phyloP scores from a whole-genome alignment of 2,329 filamentous ascomycete genomes.

The Sporothrix pallida region DNA sequence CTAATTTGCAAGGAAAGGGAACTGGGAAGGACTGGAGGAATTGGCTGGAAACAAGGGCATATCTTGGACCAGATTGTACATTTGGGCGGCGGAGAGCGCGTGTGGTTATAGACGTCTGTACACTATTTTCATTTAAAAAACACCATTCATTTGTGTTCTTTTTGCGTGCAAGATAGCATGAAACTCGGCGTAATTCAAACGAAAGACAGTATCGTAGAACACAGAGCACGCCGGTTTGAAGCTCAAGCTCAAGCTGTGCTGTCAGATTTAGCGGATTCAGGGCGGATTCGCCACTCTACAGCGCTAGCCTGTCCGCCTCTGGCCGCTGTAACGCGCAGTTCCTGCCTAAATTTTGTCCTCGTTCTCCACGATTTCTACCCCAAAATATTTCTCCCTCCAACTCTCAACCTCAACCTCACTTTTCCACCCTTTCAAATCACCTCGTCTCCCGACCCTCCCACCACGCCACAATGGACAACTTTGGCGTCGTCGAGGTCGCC shows the following conservation, averaged over 20 bases:
- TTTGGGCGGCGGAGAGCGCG: neutral
- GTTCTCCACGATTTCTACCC: neutral
- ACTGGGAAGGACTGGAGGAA: neutral
- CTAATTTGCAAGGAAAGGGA: neutral
- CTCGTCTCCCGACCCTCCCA: neutral
- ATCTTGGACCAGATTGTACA: slow-evolving; percentile 15
- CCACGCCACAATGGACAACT: slow-evolving; percentile 61
- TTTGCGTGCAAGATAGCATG: no score
- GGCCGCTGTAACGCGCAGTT: neutral
- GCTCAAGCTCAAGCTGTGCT: neutral
- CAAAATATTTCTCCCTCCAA: slow-evolving; percentile 15
- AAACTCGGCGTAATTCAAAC: no score
- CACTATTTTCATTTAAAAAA: slow-evolving; percentile 24
- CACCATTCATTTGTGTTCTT: neutral
- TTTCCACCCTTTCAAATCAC: neutral
- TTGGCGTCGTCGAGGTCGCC: slow-evolving; percentile 83
- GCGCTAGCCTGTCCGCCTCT: slow-evolving; percentile 5
- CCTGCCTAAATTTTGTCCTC: neutral
- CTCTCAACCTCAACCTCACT: neutral
- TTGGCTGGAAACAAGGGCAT: neutral
- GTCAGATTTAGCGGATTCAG: neutral
- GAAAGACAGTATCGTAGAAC: neutral
- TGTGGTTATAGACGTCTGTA: slow-evolving; percentile 23
- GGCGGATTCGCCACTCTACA: neutral
- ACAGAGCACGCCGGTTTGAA: neutral